Evolutionary conservation across 352 stramenopile species (phyloP).

Genomic region (Pythium grandisporangium): DNA sequence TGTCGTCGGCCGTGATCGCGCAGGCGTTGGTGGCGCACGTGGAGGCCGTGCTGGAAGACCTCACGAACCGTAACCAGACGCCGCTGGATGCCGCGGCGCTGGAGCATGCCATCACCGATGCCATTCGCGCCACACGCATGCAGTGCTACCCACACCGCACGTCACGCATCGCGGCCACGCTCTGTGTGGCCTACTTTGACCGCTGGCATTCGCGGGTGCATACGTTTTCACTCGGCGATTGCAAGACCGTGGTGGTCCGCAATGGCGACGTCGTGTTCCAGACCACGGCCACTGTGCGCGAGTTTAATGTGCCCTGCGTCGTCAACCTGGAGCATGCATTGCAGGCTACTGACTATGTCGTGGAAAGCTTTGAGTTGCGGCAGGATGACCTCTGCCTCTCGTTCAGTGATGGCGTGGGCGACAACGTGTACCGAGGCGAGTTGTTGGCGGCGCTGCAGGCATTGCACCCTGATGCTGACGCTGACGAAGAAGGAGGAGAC

Average conservation of each 20-base stretch:
- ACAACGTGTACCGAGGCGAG: constrained; percentile 80
- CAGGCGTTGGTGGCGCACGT: constrained; percentile 44
- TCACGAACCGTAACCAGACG: constrained; percentile 42
- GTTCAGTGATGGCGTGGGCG: constrained; percentile 68
- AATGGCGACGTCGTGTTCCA: constrained; percentile 46
- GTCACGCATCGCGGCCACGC: constrained; percentile 52
- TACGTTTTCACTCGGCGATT: constrained; percentile 73
- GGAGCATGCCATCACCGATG: constrained; percentile 40
- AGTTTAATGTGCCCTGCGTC: constrained; percentile 77
- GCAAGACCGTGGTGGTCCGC: constrained; percentile 59
- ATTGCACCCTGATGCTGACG: constrained; percentile 5
- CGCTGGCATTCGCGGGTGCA: constrained; percentile 44
- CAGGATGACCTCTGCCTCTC: constrained; percentile 52
- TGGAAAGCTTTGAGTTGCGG: constrained; percentile 54
- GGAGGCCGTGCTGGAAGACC: constrained; percentile 29
- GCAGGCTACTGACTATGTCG: constrained; percentile 42
- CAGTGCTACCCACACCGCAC: constrained; percentile 48
- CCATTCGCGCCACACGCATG: constrained; percentile 40
- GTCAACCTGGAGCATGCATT: constrained; percentile 52
- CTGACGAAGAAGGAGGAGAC: too few species aligned
- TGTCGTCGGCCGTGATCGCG: constrained; percentile 53
- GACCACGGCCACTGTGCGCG: constrained; percentile 47
- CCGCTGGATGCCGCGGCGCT: constrained; percentile 27
- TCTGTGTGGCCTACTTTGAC: constrained; percentile 70
- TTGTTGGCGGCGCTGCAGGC: constrained; percentile 15